These are phyloP conservation scores for Cafeteria roenbergensis DNA, from an alignment of 108 stramenopile species.

Conservation along the genomic window DNA sequence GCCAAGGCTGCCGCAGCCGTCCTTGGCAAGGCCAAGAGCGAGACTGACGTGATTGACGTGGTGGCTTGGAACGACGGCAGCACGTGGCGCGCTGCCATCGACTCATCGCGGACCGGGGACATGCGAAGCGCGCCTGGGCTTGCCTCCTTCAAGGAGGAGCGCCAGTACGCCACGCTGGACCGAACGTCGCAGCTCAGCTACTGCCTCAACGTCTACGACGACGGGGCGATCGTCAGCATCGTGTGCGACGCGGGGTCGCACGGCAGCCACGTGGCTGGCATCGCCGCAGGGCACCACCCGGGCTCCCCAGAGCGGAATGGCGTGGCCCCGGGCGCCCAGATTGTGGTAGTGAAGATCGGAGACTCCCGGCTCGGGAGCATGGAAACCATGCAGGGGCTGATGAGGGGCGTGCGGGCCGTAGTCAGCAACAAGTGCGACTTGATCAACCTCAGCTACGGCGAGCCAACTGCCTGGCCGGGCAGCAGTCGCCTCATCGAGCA, in stretches of 20 bases:
- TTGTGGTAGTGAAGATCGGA: constrained; percentile 71
- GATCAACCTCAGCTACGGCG: constrained; percentile 72
- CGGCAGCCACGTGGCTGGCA: constrained; percentile 79
- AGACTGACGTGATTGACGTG: constrained; percentile 51
- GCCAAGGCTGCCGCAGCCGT: constrained; percentile 7
- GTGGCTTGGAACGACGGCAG: constrained; percentile 50
- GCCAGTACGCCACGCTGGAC: constrained; percentile 42
- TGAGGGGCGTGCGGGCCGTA: constrained; percentile 62
- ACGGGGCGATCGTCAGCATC: constrained; percentile 52
- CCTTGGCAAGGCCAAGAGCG: constrained; percentile 17
- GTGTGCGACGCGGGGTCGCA: constrained; percentile 68
- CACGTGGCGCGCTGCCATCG: constrained; percentile 51
- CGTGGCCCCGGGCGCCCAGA: constrained; percentile 73
- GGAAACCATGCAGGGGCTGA: constrained; percentile 68
- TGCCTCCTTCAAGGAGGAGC: constrained; percentile 45
- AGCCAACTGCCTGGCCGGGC: constrained; percentile 51
- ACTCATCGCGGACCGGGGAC: constrained; percentile 48
- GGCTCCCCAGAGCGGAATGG: constrained; percentile 45
- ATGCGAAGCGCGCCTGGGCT: constrained; percentile 37
- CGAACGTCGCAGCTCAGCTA: constrained; percentile 49
- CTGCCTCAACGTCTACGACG: constrained; percentile 57
- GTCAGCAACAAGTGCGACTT: constrained; percentile 58
- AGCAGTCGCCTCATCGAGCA: constrained; percentile 52
- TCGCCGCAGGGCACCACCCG: constrained; percentile 50
- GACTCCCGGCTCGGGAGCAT: constrained; percentile 64